Conservation (phyloP, 139 green algal genomes). For the Asterochloris erici region DNA sequence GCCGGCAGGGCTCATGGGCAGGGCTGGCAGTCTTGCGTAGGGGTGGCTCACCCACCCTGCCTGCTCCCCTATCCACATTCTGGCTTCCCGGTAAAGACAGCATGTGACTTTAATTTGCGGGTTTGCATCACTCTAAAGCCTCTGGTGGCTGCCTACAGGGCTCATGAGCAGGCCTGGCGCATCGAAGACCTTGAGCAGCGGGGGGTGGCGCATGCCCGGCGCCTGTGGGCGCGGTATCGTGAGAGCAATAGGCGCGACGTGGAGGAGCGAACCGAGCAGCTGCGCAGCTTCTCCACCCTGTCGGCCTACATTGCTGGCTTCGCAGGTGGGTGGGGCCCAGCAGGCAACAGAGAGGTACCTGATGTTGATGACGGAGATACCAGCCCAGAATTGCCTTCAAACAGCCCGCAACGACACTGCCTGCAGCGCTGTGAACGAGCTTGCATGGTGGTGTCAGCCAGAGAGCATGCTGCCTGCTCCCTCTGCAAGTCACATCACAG, state of each 20-base stretch:
- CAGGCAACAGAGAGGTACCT: background rate
- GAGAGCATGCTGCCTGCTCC: too few relatives aligned
- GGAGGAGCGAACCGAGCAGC: conserved; percentile 18
- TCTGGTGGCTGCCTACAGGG: conserved; percentile 15
- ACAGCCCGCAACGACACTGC: background rate
- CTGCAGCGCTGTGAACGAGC: too few relatives aligned
- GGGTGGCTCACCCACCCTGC: too few relatives aligned
- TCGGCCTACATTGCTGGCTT: background rate
- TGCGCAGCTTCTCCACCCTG: conserved; percentile 3
- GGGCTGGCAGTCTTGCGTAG: too few relatives aligned
- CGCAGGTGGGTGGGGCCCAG: background rate
- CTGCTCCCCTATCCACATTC: too few relatives aligned
- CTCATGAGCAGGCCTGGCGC: conserved; percentile 40
- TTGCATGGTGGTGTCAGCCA: too few relatives aligned
- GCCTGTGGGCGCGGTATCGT: conserved; percentile 53
- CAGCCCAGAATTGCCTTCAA: too few relatives aligned
- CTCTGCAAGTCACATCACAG: too few relatives aligned
- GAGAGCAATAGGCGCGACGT: conserved; percentile 39
- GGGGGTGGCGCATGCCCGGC: conserved; percentile 62
- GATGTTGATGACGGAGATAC: background rate
- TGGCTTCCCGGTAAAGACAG: too few relatives aligned
- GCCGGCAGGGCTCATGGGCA: too few relatives aligned
- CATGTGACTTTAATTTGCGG: too few relatives aligned
- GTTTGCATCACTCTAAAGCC: too few relatives aligned
- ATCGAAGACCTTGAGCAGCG: conserved; percentile 57